Conservation (phyloP, 2,329 filamentous ascomycete genomes). For the Moelleriella libera region DNA sequence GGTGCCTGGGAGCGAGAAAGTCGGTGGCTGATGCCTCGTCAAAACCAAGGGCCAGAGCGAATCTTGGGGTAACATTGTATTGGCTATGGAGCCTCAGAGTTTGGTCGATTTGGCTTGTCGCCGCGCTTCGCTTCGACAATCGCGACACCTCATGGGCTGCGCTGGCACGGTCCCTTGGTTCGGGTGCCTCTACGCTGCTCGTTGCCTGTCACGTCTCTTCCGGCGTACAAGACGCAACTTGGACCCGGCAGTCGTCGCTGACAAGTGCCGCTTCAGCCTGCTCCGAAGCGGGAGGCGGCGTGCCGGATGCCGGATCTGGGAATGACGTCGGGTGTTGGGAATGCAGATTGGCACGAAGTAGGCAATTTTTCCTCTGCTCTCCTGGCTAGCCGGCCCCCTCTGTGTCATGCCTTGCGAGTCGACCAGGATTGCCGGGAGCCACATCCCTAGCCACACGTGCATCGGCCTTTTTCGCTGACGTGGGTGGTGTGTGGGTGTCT, state of each 20-base stretch:
- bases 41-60: background rate
- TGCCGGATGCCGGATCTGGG: slow-evolving; percentile 1
- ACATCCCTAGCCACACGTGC: background rate
- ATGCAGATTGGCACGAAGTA: background rate
- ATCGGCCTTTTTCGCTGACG: background rate
- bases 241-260: background rate
- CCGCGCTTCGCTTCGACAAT: background rate
- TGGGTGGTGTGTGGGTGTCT: background rate
- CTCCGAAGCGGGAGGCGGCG: background rate
- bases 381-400: background rate
- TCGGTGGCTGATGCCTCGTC: background rate
- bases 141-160: background rate
- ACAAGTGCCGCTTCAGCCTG: background rate
- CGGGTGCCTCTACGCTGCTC: too few relatives aligned
- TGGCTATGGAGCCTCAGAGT: background rate
- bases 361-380: background rate
- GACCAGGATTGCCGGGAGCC: slow-evolving; percentile 3
- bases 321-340: slow-evolving; percentile 3
- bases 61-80: slow-evolving; percentile 1
- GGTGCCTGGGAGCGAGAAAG: background rate
- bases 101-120: background rate
- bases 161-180: too few relatives aligned
- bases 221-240: background rate
- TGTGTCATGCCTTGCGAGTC: background rate
- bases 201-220: too few relatives aligned